These are phyloP conservation scores for Chondrus crispus DNA, from an alignment of 23 red algal species.

Conservation along the genomic window DNA sequence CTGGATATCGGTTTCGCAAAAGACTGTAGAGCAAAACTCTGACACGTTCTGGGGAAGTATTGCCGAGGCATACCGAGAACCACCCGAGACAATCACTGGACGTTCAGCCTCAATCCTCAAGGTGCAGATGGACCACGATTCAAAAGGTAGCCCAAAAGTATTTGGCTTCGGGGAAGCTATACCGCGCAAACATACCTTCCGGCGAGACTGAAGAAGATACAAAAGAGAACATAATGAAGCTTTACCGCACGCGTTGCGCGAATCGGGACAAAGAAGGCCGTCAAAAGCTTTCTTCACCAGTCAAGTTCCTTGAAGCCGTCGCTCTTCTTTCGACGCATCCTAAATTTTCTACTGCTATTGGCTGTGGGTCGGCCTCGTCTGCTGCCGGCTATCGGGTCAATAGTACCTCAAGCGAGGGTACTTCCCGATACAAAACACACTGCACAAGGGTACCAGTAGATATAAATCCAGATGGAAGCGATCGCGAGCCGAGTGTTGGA, in stretches of 20 bases:
- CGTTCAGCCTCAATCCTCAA: too few relatives aligned
- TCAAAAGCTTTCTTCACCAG: not conserved
- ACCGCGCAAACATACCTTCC: conserved; percentile 5
- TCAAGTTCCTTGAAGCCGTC: not conserved
- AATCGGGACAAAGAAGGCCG: not conserved
- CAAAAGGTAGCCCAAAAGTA: not conserved
- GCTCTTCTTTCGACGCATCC: not conserved
- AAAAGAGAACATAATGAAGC: not conserved
- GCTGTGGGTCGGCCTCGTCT: not conserved
- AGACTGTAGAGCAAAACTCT: not conserved
- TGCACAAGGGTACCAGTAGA: too few relatives aligned
- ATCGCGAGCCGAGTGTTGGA: not conserved
- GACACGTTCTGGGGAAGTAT: not conserved
- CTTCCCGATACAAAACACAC: too few relatives aligned
- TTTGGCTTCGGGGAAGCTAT: not conserved
- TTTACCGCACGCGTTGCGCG: not conserved
- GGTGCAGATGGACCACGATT: not conserved
- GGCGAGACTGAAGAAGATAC: conserved; percentile 16
- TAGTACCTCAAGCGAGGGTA: not conserved
- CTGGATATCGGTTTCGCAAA: not conserved
- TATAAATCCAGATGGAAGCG: too few relatives aligned
- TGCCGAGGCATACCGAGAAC: too few relatives aligned
- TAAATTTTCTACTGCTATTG: not conserved
- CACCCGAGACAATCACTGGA: too few relatives aligned
- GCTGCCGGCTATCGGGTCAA: not conserved